These are phyloP conservation scores for Candolleomyces aberdarensis DNA, from an alignment of 768 basidiomycete genomes.

Conservation along the genomic window DNA sequence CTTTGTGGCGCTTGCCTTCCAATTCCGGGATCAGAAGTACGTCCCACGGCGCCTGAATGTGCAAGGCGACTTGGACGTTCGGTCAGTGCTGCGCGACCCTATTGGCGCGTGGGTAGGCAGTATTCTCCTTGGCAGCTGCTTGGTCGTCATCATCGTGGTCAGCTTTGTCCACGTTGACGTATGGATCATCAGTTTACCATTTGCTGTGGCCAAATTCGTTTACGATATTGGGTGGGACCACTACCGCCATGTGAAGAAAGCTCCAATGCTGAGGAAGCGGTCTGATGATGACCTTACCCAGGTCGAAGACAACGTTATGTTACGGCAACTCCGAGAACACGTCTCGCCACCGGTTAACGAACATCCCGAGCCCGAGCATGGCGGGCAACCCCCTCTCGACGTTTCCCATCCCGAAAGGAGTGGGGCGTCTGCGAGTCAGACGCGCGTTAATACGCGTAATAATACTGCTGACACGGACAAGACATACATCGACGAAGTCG, in stretches of 20 bases:
- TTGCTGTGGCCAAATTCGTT: slow-evolving; percentile 38
- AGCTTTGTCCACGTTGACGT: slow-evolving; percentile 77
- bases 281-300: background rate
- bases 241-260: background rate
- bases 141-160: slow-evolving; percentile 72
- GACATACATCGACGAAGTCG: background rate
- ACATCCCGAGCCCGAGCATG: background rate
- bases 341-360: background rate
- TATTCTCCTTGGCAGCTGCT: slow-evolving; percentile 58
- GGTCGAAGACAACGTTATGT: background rate
- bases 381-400: too few relatives aligned
- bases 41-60: slow-evolving; percentile 45
- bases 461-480: slow-evolving; percentile 1
- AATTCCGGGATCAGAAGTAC: slow-evolving; percentile 55
- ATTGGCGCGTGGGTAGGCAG: slow-evolving; percentile 73
- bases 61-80: slow-evolving; percentile 41
- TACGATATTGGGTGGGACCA: background rate
- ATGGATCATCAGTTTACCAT: slow-evolving; percentile 83
- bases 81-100: slow-evolving; percentile 68
- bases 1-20: slow-evolving; percentile 52
- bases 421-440: background rate
- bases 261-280: slow-evolving; percentile 1
- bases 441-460: slow-evolving; percentile 3
- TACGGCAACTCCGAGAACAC: background rate
- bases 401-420: background rate